These are phyloP conservation scores for Arachis stenosperma DNA, from an alignment of 306 rosid genomes.

Conservation along the genomic window DNA sequence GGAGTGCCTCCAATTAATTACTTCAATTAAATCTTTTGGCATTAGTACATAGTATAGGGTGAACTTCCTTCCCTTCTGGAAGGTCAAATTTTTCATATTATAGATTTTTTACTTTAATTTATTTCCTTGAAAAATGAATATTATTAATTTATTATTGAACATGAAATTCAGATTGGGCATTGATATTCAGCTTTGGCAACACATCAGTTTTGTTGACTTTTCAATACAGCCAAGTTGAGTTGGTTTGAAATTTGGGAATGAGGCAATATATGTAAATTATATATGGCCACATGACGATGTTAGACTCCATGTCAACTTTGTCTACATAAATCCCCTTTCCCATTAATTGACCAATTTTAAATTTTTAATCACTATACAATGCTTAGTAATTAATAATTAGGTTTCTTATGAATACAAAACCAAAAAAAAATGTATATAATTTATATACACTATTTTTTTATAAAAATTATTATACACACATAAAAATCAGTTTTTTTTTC, in stretches of 20 bases:
- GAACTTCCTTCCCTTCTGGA: slow-evolving; percentile 49
- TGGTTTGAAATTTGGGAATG: slow-evolving; percentile 33
- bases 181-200: slow-evolving; percentile 41
- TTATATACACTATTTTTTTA: too few relatives aligned
- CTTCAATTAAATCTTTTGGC: background rate
- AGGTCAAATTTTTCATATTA: slow-evolving; percentile 46
- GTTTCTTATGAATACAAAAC: too few relatives aligned
- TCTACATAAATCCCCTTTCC: background rate
- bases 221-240: slow-evolving; percentile 30
- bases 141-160: slow-evolving; percentile 12
- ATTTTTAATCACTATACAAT: too few relatives aligned
- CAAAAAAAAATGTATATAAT: too few relatives aligned
- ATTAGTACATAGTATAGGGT: slow-evolving; percentile 6
- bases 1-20: background rate
- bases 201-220: slow-evolving; percentile 44
- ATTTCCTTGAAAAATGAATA: too few relatives aligned
- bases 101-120: too few relatives aligned
- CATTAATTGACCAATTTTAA: background rate
- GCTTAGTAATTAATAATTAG: too few relatives aligned
- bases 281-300: slow-evolving; percentile 20
- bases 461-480: too few relatives aligned
- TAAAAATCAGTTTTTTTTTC: too few relatives aligned
- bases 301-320: slow-evolving; percentile 33
- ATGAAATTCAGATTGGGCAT: slow-evolving; percentile 21
- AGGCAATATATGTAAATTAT: too few relatives aligned